Base-by-base conservation (phyloP, 2,329 filamentous ascomycete species). In the Curvularia hawaiiensis region DNA sequence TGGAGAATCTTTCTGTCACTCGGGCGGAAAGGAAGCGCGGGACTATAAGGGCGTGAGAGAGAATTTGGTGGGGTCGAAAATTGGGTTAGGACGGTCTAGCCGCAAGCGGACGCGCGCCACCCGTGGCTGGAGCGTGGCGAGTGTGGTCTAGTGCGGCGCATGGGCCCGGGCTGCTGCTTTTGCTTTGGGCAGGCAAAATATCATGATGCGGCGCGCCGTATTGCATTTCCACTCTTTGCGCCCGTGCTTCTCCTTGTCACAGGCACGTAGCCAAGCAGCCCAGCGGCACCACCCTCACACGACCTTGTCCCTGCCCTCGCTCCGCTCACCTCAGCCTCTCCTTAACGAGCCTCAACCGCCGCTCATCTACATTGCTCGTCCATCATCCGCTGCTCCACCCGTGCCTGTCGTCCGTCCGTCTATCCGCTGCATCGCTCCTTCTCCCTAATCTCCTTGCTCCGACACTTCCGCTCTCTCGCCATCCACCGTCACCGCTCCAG, bases 271-370 rank as follows among this genome's bases (percentile, higher is more conserved):
- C 35, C 35, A 38, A 38, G 35, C 35, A 38, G 35, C 35, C 44
- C 28, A 24, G 38, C 52, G 48, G 49, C 68, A 69, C 70, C 70
- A 72, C 67, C 63, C 68, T 74, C 72, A 71, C 70, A 64, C 70
- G 62, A 74, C 67, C 43, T 50, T 56, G 58, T 57, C 53, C 54
- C 50, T 39, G 43, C 35, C 48, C 50, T 56, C 52, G 60, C 68
- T 72, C 70, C 67, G 68, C 69, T 62, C 63, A 74, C 71, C 64
- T 53, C 63, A 67, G 69, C 62, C 71, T 69, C 66, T 74, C 71
- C 68, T 74, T 75, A 65, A 61, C 56, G 58, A 65, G 63, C 64
- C 53, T 52, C 16, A 5, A 16, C 22, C 47, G 44, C 52, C n/a
- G 28, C 16, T 44, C 44, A 14, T 44, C 10, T 28, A 8, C n/a